Conservation (phyloP, 2,329 filamentous ascomycete species). For the Microcera coccophila region DNA sequence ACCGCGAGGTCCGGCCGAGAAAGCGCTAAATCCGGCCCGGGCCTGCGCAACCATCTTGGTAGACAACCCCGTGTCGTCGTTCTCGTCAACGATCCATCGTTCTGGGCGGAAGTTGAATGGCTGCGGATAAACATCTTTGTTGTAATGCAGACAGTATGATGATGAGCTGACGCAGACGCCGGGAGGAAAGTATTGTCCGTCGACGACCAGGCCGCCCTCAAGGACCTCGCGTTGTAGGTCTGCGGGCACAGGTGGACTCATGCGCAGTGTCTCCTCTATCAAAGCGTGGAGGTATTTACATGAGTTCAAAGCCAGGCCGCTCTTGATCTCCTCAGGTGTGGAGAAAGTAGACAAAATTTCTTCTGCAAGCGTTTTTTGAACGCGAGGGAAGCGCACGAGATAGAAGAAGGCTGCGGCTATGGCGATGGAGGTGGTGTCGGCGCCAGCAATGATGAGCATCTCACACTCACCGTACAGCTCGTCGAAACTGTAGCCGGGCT, state of each 20-base stretch:
- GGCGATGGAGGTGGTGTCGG: slow-evolving; percentile 16
- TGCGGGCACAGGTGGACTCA: too few species aligned
- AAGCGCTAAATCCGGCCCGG: slow-evolving; percentile 10
- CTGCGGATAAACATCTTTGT: slow-evolving; percentile 9
- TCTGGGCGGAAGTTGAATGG: slow-evolving; percentile 16
- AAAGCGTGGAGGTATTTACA: too few species aligned
- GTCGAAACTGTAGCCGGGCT: slow-evolving; percentile 16
- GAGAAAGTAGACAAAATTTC: slow-evolving; percentile 13
- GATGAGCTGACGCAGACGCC: slow-evolving; percentile 12
- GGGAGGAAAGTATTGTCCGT: slow-evolving; percentile 14
- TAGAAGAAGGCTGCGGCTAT: slow-evolving; percentile 20
- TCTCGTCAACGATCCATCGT: slow-evolving; percentile 12
- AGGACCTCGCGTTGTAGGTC: slow-evolving; percentile 18
- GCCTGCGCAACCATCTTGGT: slow-evolving; percentile 6
- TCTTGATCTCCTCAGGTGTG: slow-evolving; percentile 8
- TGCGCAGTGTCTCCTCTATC: too few species aligned
- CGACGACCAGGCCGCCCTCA: slow-evolving; percentile 12
- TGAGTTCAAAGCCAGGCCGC: slow-evolving; percentile 6
- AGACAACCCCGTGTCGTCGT: slow-evolving; percentile 1
- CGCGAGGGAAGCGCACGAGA: slow-evolving; percentile 8
- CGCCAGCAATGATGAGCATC: slow-evolving; percentile 20
- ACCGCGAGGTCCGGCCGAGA: slow-evolving; percentile 13
- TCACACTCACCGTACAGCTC: slow-evolving; percentile 26
- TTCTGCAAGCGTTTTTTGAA: slow-evolving; percentile 9
- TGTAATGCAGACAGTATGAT: slow-evolving; percentile 15